A percentile compares a stretch with the other conserved stretches of the same genome.
Evolutionary conservation across 257 asterid species (phyloP).

Genomic region (Rehmannia glutinosa): DNA sequence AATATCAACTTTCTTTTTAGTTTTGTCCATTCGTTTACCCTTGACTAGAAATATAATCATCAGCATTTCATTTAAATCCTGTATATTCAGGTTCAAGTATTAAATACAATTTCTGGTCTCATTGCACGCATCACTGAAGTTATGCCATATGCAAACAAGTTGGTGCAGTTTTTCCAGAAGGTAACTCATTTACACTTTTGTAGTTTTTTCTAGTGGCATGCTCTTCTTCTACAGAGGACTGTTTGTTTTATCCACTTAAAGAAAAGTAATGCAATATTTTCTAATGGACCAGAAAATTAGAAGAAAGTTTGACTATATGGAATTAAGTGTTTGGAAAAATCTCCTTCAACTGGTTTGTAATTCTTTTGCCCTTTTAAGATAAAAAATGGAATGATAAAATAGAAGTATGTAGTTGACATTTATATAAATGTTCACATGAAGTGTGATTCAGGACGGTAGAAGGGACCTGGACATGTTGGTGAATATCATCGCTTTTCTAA

Average conservation of each 20-base stretch:
- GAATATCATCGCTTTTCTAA: neutral
- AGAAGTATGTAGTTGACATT: neutral
- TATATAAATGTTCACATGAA: neutral
- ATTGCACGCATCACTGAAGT: conserved; percentile 71
- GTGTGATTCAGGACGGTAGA: neutral
- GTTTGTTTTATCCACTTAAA: neutral
- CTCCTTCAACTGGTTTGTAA: neutral
- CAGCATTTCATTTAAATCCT: conserved; percentile 13
- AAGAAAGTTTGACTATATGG: neutral
- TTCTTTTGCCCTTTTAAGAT: neutral
- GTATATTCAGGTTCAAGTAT: conserved; percentile 87
- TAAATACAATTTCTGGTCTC: conserved; percentile 82
- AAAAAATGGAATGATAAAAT: neutral
- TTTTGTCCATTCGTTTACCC: neutral
- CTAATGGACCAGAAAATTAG: neutral
- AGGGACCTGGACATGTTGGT: neutral
- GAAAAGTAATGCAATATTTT: neutral
- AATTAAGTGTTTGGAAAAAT: neutral
- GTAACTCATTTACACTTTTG: conserved; percentile 31
- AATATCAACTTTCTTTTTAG: neutral
- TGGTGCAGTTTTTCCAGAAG: conserved; percentile 86
- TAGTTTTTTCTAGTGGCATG: conserved; percentile 4
- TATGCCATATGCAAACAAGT: conserved; percentile 70
- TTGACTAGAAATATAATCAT: neutral
- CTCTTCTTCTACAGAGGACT: neutral